Base-by-base conservation (phyloP, 1,284 basidiomycete genomes). In the Rhodofomes roseus region DNA sequence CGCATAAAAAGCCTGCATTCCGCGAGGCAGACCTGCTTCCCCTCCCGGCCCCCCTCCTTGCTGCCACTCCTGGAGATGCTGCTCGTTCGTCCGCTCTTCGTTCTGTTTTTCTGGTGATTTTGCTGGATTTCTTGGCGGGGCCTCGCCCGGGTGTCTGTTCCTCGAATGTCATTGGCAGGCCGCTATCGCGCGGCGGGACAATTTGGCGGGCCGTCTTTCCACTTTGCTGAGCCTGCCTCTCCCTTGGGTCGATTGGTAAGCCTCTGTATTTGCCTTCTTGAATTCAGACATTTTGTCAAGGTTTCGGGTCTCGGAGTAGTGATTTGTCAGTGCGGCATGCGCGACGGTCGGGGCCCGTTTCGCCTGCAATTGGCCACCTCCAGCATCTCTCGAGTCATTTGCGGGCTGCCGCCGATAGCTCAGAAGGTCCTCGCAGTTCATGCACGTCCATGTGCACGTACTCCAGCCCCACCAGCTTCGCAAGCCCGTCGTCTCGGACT, bases 1-100 rank as follows among this genome's bases (percentile, higher is more conserved):
- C 23, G 36, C 22, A 61, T 53, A 61, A 36, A 61, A 57, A 44
- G 25, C n/a, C 37, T n/a, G 44, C 34, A 41, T 20, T 8, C 43
- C 54, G 53, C 58, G 18, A 18, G 29, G 23, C 41, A 16, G 20
- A 44, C 43, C 37, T 29, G 31, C 37, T 34, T 53, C 23, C 54
- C 50, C 34, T 16, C 31, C 29, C 14, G 16, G 27, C 37, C 48
- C 54, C 23, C 22, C 40, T 44, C n/a, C 36, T 31, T n/a, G 34
- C 37, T 25, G 36, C 12, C 40, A 37, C 34, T 54, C 23, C 37
- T 27, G 36, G n/a, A 23, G 29, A 29, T 41, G 22, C 27, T 55
- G n/a, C 40, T 11, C 11, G 31, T 34, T 31, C 54, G 11, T 27
- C 40, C 40, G 54, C 39, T 46, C 9, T n/a, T 36, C 14, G 4